These are phyloP conservation scores for Nemophila menziesii DNA, from an alignment of 257 asterid genomes.

Conservation along the genomic window DNA sequence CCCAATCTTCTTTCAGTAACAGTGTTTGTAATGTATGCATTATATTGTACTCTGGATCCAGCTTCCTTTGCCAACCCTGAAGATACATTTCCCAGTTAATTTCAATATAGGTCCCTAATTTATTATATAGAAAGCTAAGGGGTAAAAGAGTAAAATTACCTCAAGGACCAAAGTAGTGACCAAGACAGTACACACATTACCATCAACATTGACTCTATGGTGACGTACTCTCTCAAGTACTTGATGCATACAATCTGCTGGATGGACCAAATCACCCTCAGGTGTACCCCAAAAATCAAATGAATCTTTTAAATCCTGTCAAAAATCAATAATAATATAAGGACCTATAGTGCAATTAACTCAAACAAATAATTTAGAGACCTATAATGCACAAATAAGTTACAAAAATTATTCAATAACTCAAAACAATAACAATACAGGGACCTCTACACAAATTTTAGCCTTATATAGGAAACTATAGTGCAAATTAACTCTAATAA, in stretches of 20 bases:
- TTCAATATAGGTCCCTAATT: too few relatives aligned
- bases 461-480: too few relatives aligned
- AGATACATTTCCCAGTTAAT: too few relatives aligned
- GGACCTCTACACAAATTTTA: too few relatives aligned
- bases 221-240: conserved; percentile 85
- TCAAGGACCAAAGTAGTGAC: conserved; percentile 88
- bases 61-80: conserved; percentile 75
- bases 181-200: conserved; percentile 93
- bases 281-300: conserved; percentile 90
- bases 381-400: too few relatives aligned
- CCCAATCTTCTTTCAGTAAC: conserved; percentile 75
- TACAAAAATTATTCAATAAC: too few relatives aligned
- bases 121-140: not conserved
- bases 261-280: conserved; percentile 83
- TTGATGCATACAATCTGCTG: conserved; percentile 87
- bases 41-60: conserved; percentile 66
- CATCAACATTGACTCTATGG: conserved; percentile 87
- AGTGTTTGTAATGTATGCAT: conserved; percentile 68
- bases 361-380: too few relatives aligned
- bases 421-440: too few relatives aligned
- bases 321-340: too few relatives aligned
- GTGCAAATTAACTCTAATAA: too few relatives aligned
- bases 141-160: conserved; percentile 27
- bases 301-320: conserved; percentile 72
- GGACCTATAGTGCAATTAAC: too few relatives aligned